Base-by-base conservation (phyloP, 2,329 filamentous ascomycete species). In the Verticillium zaregamsianum region DNA sequence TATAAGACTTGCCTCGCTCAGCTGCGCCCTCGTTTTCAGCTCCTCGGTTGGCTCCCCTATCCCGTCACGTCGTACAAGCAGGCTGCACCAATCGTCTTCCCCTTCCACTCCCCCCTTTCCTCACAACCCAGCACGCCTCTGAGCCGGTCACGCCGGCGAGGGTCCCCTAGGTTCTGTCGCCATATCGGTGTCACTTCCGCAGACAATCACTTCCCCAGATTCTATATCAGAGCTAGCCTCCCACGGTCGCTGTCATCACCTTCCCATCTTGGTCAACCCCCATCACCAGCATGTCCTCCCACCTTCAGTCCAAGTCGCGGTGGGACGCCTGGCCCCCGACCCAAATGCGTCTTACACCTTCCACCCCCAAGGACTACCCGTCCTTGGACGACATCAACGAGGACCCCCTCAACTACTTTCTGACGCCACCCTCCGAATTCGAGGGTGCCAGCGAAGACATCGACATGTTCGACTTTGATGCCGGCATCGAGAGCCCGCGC, bases 321-420 rank as follows among this genome's bases (percentile, higher is more conserved):
- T 74, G 77, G 64, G 80, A 81, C 66, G 81, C 81, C 17, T 86
- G 81, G 81, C 79, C 82, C 20, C 79, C 82, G 2, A 81, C 80
- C n/a, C 80, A 80, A 66, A 72, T 82, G 64, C 78, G 76, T 55
- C 74, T 84, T 31, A 75, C 75, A 55, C 78, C 77, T 15, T 74
- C 76, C 58, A 67, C 77, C 28, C 76, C 79, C 55, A 76, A 76
- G 61, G 74, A 77, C 64, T 74, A 78, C 56, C 77, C 78, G 25
- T 76, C 79, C 23, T 76, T 82, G 59, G 78, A 82, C 45, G 76
- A 81, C 61, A 80, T 82, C 59, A 79, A 83, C 64, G 77, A 83
- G 55, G 80, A 85, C 65, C 83, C 84, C 17, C 75, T 86, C 59
- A 81, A 77, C 57, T 85, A 83, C 69, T 86, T 86, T 66, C 77